Evolutionary conservation across 148 eudicot genomes (phyloP), one percentile per base, ranked within the genome.

Genomic region (Oxyria digyna): DNA sequence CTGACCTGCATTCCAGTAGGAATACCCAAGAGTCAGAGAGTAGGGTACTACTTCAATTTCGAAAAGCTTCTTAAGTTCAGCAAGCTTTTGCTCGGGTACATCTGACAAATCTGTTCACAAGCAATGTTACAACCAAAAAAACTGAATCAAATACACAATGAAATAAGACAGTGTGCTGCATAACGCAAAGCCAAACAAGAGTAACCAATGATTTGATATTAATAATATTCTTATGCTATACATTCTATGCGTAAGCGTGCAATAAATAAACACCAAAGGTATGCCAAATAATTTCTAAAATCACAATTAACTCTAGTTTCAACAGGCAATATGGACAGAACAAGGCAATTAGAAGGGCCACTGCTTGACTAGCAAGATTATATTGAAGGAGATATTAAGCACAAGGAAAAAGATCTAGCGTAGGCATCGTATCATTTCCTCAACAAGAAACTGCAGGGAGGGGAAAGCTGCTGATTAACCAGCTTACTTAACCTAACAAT

Each of bases 1-100:
- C 79, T 81, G 35, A 94, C 99, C 99, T 82, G 93, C 89, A 62
- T 85, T 79, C 97, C 97, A 94, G 71, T 94, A 94, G 27, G 97
- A 88, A 83, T 94, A 94, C 67, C 93, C 97, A 67, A 94, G 97
- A 32, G 87, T 85, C 73, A 94, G 11, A 11, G 96, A 87, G 79
- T 94, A 84, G 42, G 97, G 87, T 59, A 91, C 86, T 40, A 88
- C 91, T 81, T 88, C 87, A 78, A 91, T 75, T 69, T 85, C 64
- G 69, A 85, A 88, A 33, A 84, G 82, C 76, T 73, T 79, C 76
- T 78, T 84, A 29, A 94, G 72, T 74, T 87, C 99, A 62, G 79
- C 85, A 74, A 91, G 83, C 76, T 88, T 94, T 69, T 84, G 78
- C 68, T 69, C 73, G 0, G 97, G 97, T 55, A 94, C 75, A 69